phyloP scores from a whole-genome alignment of 495 filamentous ascomycete species.

The Cenococcum geophilum region DNA sequence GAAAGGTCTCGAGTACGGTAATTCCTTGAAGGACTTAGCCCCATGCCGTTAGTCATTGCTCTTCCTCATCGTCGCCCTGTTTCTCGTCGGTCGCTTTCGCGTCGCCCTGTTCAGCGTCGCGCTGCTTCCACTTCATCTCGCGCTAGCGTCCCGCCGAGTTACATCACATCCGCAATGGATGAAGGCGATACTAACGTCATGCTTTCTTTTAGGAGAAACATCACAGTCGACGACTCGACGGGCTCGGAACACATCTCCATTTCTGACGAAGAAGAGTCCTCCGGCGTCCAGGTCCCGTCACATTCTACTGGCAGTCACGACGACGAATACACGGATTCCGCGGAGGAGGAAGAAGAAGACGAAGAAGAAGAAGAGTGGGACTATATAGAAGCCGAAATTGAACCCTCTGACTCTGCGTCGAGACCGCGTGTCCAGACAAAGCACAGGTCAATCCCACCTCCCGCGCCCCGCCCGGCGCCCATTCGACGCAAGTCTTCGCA shows the following conservation, averaged over 20 bases:
- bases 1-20: conserved; percentile 27
- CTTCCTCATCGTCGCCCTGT: conserved; percentile 29
- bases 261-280: conserved; percentile 29
- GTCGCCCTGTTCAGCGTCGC: conserved; percentile 21
- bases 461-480: conserved; percentile 29
- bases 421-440: conserved; percentile 26
- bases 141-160: conserved; percentile 14
- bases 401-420: conserved; percentile 40
- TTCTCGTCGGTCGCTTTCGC: conserved; percentile 21
- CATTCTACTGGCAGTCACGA: conserved; percentile 20
- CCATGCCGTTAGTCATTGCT: conserved; percentile 34
- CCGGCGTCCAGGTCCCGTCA: conserved; percentile 30
- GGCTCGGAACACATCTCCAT: conserved; percentile 23
- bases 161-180: conserved; percentile 20
- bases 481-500: conserved; percentile 32
- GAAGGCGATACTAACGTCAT: conserved; percentile 26
- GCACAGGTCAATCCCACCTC: conserved; percentile 14
- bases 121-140: conserved; percentile 16
- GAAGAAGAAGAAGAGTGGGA: conserved; percentile 29
- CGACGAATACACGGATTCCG: conserved; percentile 24
- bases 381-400: conserved; percentile 38
- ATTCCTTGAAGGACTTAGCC: conserved; percentile 20
- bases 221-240: conserved; percentile 29
- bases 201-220: conserved; percentile 30
- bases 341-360: conserved; percentile 19